Evolutionary conservation across 345 rosid species (phyloP), one percentile per base, ranked within the genome.

Genomic region (Brassica juncea): DNA sequence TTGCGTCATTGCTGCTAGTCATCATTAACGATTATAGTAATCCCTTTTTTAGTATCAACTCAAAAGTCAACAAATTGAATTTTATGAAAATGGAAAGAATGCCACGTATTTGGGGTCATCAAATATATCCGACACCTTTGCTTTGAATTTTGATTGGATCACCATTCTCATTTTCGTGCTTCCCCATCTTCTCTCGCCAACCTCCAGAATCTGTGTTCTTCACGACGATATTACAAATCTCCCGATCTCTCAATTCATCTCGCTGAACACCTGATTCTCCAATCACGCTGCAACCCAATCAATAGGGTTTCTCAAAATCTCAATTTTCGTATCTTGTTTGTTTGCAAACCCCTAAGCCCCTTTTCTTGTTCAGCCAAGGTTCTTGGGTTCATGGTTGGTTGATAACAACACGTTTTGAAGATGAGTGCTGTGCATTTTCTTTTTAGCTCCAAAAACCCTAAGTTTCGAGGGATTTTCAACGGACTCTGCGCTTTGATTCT

Each of bases 401-500:
- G 59, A n/a, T 52, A 6, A 79, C 1, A 23, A 31, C 2, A 70
- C 11, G 28, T 32, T 5, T 44, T 4, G 72, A 71, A 49, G 52
- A 85, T 85, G 88, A 71, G 47, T 14, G 28, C 19, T 8, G 61
- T 73, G 12, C 54, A 49, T 72, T 66, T 77, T 64, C 75, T 75
- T 35, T 68, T 15, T 14, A 63, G 58, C 34, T 47, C 72, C 8
- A 84, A 72, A 82, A 75, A 63, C 62, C 85, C 84, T 44, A 77
- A 64, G 64, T 82, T 78, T 76, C 85, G 73, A 66, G 88, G 88
- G 74, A 0, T 80, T 78, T 85, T 87, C 37, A 80, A 81, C 68
- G 86, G 84, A 6, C 27, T 85, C 23, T 87, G 84, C 60, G 80
- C 80, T 66, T 2, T 83, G 68, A 23, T 75, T 44, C 57, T 87